Percentiles rank a stretch among this genome's conserved stretches.
Conservation (phyloP, 805 yeast species). For the Tetrapisispora pingtungensis region DNA sequence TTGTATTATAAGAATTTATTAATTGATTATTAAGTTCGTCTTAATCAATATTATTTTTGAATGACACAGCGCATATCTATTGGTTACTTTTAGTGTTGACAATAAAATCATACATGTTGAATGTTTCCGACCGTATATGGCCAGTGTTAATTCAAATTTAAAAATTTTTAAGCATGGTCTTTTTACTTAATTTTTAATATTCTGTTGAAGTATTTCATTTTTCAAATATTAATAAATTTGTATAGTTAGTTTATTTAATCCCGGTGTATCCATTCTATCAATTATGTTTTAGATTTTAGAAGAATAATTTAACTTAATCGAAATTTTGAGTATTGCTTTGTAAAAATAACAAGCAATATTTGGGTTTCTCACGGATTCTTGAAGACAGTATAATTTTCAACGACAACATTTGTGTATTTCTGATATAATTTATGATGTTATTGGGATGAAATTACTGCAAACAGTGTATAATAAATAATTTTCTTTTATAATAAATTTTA, state of each 20-base stretch:
- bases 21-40: neutral
- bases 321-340: neutral
- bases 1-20: slow-evolving; percentile 1
- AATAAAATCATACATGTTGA: slow-evolving; percentile 1
- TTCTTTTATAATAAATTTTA: slow-evolving; percentile 1
- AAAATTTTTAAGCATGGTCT: neutral
- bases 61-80: neutral
- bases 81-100: slow-evolving; percentile 1
- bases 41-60: neutral
- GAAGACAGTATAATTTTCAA: neutral
- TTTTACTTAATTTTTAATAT: neutral
- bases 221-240: neutral
- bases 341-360: neutral
- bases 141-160: too few relatives aligned
- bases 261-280: neutral
- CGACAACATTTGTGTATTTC: neutral
- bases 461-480: slow-evolving; percentile 1
- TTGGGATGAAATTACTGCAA: neutral
- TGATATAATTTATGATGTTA: neutral
- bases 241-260: neutral
- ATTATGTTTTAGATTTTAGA: neutral
- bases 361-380: neutral
- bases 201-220: slow-evolving; percentile 2
- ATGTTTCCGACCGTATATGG: neutral
- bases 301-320: slow-evolving; percentile 1